phyloP scores from a whole-genome alignment of 129 eudicot genomes.

The Scalesia atractyloides region DNA sequence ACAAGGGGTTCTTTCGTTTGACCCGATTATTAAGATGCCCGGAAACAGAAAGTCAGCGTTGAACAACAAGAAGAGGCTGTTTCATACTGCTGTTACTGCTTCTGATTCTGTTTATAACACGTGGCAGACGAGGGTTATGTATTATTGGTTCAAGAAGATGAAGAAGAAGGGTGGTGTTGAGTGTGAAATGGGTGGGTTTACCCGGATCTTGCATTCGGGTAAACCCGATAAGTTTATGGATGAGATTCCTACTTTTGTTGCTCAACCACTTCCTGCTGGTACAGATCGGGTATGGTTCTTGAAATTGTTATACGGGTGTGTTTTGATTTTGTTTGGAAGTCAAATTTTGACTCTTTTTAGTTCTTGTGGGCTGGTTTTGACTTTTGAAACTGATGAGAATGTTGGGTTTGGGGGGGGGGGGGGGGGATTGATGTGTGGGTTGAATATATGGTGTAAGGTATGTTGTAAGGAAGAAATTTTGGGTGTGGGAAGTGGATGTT shows the following conservation, averaged over 20 bases:
- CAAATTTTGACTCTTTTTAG: slow-evolving; percentile 25
- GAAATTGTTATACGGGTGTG: neutral
- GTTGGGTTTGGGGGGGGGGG: neutral
- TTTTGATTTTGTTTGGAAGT: neutral
- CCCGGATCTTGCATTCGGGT: slow-evolving; percentile 95
- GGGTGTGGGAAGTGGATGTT: neutral
- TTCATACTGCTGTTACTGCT: slow-evolving; percentile 94
- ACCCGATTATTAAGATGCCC: slow-evolving; percentile 85
- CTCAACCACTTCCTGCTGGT: slow-evolving; percentile 90
- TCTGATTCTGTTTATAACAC: slow-evolving; percentile 87
- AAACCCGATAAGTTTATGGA: slow-evolving; percentile 74
- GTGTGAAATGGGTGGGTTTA: slow-evolving; percentile 99
- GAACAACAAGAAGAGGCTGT: slow-evolving; percentile 54
- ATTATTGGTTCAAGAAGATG: slow-evolving; percentile 91
- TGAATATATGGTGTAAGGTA: neutral
- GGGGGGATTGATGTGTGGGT: neutral
- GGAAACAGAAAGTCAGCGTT: slow-evolving; percentile 27
- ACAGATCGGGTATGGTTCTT: slow-evolving; percentile 68
- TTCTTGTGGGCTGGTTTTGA: slow-evolving; percentile 20
- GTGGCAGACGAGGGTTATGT: slow-evolving; percentile 96
- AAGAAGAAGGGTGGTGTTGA: slow-evolving; percentile 34
- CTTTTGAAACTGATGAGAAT: neutral
- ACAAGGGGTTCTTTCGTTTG: slow-evolving; percentile 35
- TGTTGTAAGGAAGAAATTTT: neutral
- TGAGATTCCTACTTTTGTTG: slow-evolving; percentile 99